Evolutionary conservation across 1,139 yeast genomes (phyloP).

Genomic region (Taphrina confusa): DNA sequence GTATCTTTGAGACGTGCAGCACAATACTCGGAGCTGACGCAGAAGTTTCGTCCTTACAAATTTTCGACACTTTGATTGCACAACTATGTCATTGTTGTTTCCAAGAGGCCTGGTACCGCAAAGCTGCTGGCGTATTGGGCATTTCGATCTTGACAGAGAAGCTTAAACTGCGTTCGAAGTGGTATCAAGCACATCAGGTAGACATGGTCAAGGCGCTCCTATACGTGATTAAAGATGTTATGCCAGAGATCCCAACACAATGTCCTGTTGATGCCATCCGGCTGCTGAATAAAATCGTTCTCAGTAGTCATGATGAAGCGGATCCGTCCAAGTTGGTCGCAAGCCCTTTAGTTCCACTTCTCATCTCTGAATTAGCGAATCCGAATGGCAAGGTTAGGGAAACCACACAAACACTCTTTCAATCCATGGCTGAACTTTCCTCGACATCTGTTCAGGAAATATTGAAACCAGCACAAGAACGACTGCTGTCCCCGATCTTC

Average conservation of each 20-base stretch:
- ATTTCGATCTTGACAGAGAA: slow-evolving; percentile 70
- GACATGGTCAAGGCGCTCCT: slow-evolving; percentile 84
- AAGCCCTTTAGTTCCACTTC: slow-evolving; percentile 52
- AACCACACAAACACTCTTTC: slow-evolving; percentile 73
- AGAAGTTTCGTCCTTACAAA: slow-evolving; percentile 68
- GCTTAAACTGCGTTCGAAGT: slow-evolving; percentile 64
- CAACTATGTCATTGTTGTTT: slow-evolving; percentile 88
- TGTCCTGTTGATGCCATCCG: slow-evolving; percentile 72
- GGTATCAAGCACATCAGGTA: slow-evolving; percentile 76
- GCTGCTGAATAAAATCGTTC: slow-evolving; percentile 65
- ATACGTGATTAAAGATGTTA: slow-evolving; percentile 87
- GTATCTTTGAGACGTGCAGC: slow-evolving; percentile 55
- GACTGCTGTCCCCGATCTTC: slow-evolving; percentile 86
- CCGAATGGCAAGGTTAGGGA: slow-evolving; percentile 79
- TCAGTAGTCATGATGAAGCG: slow-evolving; percentile 55
- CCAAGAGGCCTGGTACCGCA: slow-evolving; percentile 79
- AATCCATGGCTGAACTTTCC: slow-evolving; percentile 68
- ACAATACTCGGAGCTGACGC: slow-evolving; percentile 67
- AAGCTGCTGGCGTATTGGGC: slow-evolving; percentile 88
- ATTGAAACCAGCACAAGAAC: slow-evolving; percentile 77
- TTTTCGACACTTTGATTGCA: slow-evolving; percentile 73
- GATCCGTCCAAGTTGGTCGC: slow-evolving; percentile 17
- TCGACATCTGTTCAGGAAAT: slow-evolving; percentile 69
- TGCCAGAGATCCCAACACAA: slow-evolving; percentile 80
- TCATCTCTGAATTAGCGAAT: slow-evolving; percentile 89